Base-by-base conservation (phyloP, 306 rosid genomes). In the Amphicarpaea edgeworthii region DNA sequence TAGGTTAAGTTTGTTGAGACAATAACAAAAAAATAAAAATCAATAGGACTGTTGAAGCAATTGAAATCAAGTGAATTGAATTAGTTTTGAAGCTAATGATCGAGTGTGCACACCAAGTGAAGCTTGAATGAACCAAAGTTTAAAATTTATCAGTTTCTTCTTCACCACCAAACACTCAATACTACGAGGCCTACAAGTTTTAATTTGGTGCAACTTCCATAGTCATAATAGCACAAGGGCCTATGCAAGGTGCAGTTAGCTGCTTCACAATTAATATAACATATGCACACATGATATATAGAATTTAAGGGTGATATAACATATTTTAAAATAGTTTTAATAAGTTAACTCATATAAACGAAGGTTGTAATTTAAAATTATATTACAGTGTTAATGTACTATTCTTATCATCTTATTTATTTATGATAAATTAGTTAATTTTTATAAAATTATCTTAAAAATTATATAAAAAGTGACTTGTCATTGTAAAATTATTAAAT, bases 101-200 rank as follows among this genome's bases (percentile, higher is more conserved):
- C n/a, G n/a, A 45, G 63, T 70, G 53, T 41, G 49, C 4, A 20
- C n/a, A 71, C 15, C 46, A 37, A 37, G 68, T 37, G 47, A 62
- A 34, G 16, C 45, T 10, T 37, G 24, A 10, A 16, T 9, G 28
- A 61, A 62, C 68, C n/a, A 37, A 47, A 47, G 70, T 14, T 30
- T 32, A 14, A 34, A 34, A 15, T 5, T 26, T 5, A 72, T 57
- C 4, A 2, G 28, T 46, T 46, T 21, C 19, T 72, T 28, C 32
- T 2, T 57, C 50, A 72, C 54, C 64, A 72, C 68, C 77, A 42
- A 55, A 57, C 77, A 21, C 64, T 41, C 17, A 65, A 65, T 5
- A 8, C 70, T 16, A 1, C 1, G 3, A 17, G 51, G 15, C 65
- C 76, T 72, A 72, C 40, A 53, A 12, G 20, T 42, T 72, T 72